Evolutionary conservation across 2,329 filamentous ascomycete species (phyloP), one percentile per base, ranked within the genome.

Genomic region (Periconia sp.): DNA sequence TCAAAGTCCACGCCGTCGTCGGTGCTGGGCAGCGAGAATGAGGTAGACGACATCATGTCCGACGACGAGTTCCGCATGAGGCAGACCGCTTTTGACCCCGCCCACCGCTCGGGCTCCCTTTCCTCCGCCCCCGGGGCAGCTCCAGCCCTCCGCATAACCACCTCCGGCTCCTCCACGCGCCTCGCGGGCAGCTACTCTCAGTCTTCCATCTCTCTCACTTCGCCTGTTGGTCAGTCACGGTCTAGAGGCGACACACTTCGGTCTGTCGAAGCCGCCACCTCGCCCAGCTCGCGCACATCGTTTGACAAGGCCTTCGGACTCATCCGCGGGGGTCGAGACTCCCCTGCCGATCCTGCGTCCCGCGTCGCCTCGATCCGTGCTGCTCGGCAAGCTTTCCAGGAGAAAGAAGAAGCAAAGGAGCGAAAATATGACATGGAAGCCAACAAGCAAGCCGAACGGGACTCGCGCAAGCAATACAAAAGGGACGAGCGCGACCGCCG

Each of bases 371-470:
- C 76, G 4, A 79, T 84, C 8, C 76, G 78, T 40, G 79, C 78
- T 31, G 77, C 79, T 4, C 75, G 82, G 5, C 71, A 76, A 36
- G 80, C 81, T 22, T 84, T 83, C 58, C 73, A 80, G 44, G 79
- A 83, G 51, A 80, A 81, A 52, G 79, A 84, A 64, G 78, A 77
- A 4, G 78, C 75, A 24, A 84, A 83, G 54, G 75, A 75, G 40
- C 74, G 71, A 36, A 80, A 80, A 52, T 67, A 75, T 32, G 77
- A 82, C 56, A 73, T 78, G 54, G 79, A 81, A 40, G 75, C 72
- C 33, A 59, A 71, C 43, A 79, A 69, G 69, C 73, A 72, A 33
- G 62, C 65, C 21, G 45, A 78, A 69, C 61, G 73, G 59, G 65
- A 78, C 36, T 64, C 64, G 19, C 68, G 67, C 18, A 76, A 75